Evolutionary conservation across 164 flowering plant species (phyloP).

Genomic region (Litsea cubeba): DNA sequence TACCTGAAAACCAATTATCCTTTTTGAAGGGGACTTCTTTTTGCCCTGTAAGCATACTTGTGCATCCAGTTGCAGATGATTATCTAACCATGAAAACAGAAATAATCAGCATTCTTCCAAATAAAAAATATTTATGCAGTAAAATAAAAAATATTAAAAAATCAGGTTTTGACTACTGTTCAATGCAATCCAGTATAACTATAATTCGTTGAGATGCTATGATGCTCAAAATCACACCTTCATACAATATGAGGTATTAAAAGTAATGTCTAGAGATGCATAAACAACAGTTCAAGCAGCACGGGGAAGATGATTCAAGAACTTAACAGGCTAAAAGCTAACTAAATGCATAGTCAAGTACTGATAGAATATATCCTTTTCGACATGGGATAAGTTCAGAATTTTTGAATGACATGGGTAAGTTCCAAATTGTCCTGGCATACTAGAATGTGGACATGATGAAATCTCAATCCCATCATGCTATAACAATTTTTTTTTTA

Average conservation of each 20-base stretch:
- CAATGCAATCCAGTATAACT: neutral
- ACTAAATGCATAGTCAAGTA: too few species aligned
- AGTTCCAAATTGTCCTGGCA: too few species aligned
- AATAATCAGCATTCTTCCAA: neutral
- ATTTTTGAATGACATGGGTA: too few species aligned
- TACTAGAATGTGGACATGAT: too few species aligned
- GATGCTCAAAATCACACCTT: neutral
- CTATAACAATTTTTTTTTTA: too few species aligned
- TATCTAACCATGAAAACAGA: slow-evolving; percentile 35
- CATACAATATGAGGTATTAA: neutral
- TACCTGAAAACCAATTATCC: slow-evolving; percentile 85
- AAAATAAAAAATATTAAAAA: neutral
- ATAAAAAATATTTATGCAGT: neutral
- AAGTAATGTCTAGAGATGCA: neutral
- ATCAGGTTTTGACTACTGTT: neutral
- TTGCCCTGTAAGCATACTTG: slow-evolving; percentile 51
- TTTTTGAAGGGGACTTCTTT: slow-evolving; percentile 56
- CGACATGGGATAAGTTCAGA: too few species aligned
- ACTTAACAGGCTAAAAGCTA: too few species aligned
- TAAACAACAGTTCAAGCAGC: neutral
- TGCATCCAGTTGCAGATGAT: slow-evolving; percentile 43
- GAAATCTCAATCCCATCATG: too few species aligned
- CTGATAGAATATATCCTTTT: too few species aligned
- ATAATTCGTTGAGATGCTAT: neutral
- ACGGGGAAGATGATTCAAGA: too few species aligned